Evolutionary conservation across 2,329 filamentous ascomycete species (phyloP), one percentile per base, ranked within the genome.

Genomic region (Rasamsonia emersonii): DNA sequence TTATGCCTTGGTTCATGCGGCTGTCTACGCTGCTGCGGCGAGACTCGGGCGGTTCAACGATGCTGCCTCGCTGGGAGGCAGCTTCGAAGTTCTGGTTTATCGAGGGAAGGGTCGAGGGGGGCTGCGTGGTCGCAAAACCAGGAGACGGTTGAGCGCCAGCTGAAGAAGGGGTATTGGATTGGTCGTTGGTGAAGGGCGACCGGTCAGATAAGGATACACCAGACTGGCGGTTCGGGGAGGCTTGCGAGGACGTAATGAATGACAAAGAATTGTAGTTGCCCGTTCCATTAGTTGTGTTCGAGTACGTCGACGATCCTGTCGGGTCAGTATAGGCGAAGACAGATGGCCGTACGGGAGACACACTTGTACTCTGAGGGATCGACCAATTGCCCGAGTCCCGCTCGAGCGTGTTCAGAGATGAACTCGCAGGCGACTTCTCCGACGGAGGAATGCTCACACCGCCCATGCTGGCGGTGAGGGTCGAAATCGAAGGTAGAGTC

Each of bases 321-420:
- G 27, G 33, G 46, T 54, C 44, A 54, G 47, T 38, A 44, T 36
- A 24, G 18, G 32, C 30, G 33, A 32, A 27, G 29, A 28, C 36
- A 38, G 37, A 40, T 35, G 24, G 16, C 37, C 11, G n/a, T 13
- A 14, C 10, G n/a, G 50, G 33, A 35, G 19, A 51, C 63, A 50
- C 56, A 73, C 71, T 67, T 49, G 71, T 70, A 53, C 70, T 73
- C 45, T 71, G 71, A 37, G 71, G 68, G 45, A 73, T 69, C 32
- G 71, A 73, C 71, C 71, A 75, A 49, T 68, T 73, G 38, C 72
- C 71, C 14, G 71, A 75, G 49, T 75, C 71, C 38, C 71, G 67
- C 47, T 70, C 65, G 37, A 64, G 56, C 9, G 62, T 64, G 33
- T 60, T 64, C 39, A 65, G 44, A 4, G 62, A 64, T 6, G 56